Conservation (phyloP, 2,329 filamentous ascomycete species). For the Zymoseptoria ardabiliae region DNA sequence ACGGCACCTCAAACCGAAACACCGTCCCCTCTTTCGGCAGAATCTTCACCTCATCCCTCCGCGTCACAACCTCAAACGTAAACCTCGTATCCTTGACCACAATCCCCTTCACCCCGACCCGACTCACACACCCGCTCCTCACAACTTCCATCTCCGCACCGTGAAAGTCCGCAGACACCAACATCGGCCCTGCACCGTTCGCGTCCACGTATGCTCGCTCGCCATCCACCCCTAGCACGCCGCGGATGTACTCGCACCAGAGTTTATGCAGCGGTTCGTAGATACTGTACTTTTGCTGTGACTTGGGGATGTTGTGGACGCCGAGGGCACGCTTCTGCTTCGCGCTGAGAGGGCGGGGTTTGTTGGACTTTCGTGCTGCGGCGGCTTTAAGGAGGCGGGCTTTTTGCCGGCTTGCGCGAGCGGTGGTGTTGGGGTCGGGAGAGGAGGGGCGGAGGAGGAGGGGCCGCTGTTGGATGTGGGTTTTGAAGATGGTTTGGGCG, state of each 20-base stretch:
- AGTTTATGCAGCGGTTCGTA: slow-evolving; percentile 71
- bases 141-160: slow-evolving; percentile 79
- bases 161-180: slow-evolving; percentile 84
- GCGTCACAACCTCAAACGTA: slow-evolving; percentile 76
- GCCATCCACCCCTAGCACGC: slow-evolving; percentile 57
- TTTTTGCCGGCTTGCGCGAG: slow-evolving; percentile 42
- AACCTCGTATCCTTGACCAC: slow-evolving; percentile 83
- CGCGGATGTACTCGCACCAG: slow-evolving; percentile 79
- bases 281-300: slow-evolving; percentile 62
- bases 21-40: slow-evolving; percentile 87
- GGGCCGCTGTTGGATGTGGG: slow-evolving; percentile 76
- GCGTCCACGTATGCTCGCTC: slow-evolving; percentile 46
- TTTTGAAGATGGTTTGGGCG: slow-evolving; percentile 63
- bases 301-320: slow-evolving; percentile 66
- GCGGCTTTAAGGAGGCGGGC: slow-evolving; percentile 29
- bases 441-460: slow-evolving; percentile 72
- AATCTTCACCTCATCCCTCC: slow-evolving; percentile 61
- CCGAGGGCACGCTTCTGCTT: slow-evolving; percentile 66
- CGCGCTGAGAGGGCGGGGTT: slow-evolving; percentile 66
- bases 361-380: slow-evolving; percentile 34
- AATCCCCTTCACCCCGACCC: slow-evolving; percentile 79
- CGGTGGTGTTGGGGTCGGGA: slow-evolving; percentile 50
- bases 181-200: slow-evolving; percentile 58
- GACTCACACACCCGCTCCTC: slow-evolving; percentile 67
- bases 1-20: slow-evolving; percentile 67